Conservation (phyloP, 768 basidiomycete species). For the Podaxis sp. region DNA sequence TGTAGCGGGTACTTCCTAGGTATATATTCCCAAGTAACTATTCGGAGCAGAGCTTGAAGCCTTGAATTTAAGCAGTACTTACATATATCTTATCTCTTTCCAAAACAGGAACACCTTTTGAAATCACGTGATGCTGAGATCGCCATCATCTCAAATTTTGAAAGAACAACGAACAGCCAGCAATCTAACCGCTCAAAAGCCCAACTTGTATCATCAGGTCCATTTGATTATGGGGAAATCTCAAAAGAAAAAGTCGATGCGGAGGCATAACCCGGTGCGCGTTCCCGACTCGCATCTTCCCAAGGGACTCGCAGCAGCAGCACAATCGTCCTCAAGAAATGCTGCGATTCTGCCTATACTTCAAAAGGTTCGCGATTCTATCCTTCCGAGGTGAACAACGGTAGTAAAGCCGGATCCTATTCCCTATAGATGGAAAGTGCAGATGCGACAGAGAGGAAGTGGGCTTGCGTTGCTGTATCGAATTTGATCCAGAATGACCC, state of each 20-base stretch:
- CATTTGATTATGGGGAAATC: conserved; percentile 78
- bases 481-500: conserved; percentile 95
- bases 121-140: background rate
- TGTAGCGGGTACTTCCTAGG: too few species aligned
- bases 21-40: too few species aligned
- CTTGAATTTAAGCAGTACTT: too few species aligned
- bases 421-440: conserved; percentile 64
- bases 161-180: background rate
- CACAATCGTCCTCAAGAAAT: conserved; percentile 70
- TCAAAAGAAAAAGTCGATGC: conserved; percentile 83
- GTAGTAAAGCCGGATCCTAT: conserved; percentile 8
- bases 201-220: background rate
- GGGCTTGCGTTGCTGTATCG: conserved; percentile 96
- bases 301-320: conserved; percentile 74
- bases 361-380: conserved; percentile 63
- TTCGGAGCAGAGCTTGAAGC: too few species aligned
- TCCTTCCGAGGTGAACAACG: conserved; percentile 3
- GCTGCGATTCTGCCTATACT: conserved; percentile 85
- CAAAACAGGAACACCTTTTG: background rate
- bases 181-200: background rate
- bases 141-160: background rate
- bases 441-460: conserved; percentile 82
- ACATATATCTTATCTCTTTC: background rate
- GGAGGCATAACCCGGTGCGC: conserved; percentile 90
- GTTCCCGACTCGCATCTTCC: conserved; percentile 93